Base-by-base conservation (phyloP, 352 stramenopile species). In the Pythium myriotylum region DNA sequence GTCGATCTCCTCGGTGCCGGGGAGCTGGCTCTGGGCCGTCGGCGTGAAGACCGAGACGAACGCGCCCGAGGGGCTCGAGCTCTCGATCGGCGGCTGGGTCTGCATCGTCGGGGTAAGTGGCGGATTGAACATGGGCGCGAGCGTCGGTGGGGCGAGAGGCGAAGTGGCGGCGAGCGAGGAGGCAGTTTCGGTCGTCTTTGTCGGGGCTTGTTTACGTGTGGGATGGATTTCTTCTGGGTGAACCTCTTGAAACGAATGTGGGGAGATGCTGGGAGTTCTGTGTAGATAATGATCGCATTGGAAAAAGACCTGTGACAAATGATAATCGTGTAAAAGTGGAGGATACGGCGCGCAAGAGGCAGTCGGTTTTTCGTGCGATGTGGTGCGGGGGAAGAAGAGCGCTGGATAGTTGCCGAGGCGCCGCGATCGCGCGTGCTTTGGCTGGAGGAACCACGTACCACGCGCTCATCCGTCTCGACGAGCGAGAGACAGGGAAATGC, bases 31-130 rank as follows among this genome's bases (percentile, higher is more conserved):
- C 10, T 48, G 40, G 41, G 54, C 52, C 19, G 60, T 67, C 4
- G 60, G 60, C 37, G 60, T 67, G 20, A 67, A 62, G 10, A 67
- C 60, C 16, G 60, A 61, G 23, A 67, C 60, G 52, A 67, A 67
- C n/a, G 58, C 58, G 58, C 58, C 58, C 2, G 20, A 47, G 37
- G 58, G 58, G 49, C 58, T 65, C 45, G 26, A 27, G 56, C 16
- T 64, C n/a, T 50, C 56, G n/a, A 64, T 24, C 26, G 54, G 37
- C 43, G 35, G 23, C 3, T 49, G 33, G 16, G 23, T 19, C 7
- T 39, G 32, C 2, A 55, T 20, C 16, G 27, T 17, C 6, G 55
- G 45, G 23, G 45, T 64, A 17, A 46, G 40, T 29, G 53, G 41
- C 29, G 53, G 20, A 17, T 39, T 49, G 50, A 20, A 35, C n/a